Conservation (phyloP, 2,329 filamentous ascomycete genomes). For the Simplicillium aogashimaense region DNA sequence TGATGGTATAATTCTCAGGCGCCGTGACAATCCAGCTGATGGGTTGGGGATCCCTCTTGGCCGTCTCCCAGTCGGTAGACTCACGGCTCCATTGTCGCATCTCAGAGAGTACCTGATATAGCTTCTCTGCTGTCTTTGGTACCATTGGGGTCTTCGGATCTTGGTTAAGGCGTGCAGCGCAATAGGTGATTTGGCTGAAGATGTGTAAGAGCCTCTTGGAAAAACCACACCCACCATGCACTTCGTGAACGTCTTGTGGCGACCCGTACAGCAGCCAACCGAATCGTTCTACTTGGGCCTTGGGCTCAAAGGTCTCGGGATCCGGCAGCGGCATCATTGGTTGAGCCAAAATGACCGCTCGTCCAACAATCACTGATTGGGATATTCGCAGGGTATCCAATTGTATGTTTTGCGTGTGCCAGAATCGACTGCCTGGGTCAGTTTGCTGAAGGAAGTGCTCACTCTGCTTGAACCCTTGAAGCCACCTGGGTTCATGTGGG, state of each 20-base stretch:
- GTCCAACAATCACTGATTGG: constrained; percentile 28
- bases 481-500: constrained; percentile 23
- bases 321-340: constrained; percentile 23
- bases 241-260: constrained; percentile 21
- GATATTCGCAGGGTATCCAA: constrained; percentile 22
- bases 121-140: constrained; percentile 17
- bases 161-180: constrained; percentile 22
- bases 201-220: constrained; percentile 27
- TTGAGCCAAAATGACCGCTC: constrained; percentile 27
- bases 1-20: constrained; percentile 14
- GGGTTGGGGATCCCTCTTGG: constrained; percentile 6
- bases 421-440: constrained; percentile 25
- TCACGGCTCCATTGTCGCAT: constrained; percentile 27
- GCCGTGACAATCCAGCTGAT: constrained; percentile 20
- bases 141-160: constrained; percentile 19
- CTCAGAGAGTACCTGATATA: constrained; percentile 16
- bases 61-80: constrained; percentile 13
- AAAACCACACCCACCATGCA: constrained; percentile 31
- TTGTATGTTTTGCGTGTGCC: constrained; percentile 21
- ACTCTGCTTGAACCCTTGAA: constrained; percentile 23
- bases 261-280: constrained; percentile 28
- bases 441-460: constrained; percentile 23
- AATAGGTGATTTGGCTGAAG: constrained; percentile 26
- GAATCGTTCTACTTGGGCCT: constrained; percentile 20
- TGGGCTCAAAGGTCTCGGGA: constrained; percentile 16